phyloP scores from a whole-genome alignment of 2,329 filamentous ascomycete species.

The Ceratocystis albifundus region DNA sequence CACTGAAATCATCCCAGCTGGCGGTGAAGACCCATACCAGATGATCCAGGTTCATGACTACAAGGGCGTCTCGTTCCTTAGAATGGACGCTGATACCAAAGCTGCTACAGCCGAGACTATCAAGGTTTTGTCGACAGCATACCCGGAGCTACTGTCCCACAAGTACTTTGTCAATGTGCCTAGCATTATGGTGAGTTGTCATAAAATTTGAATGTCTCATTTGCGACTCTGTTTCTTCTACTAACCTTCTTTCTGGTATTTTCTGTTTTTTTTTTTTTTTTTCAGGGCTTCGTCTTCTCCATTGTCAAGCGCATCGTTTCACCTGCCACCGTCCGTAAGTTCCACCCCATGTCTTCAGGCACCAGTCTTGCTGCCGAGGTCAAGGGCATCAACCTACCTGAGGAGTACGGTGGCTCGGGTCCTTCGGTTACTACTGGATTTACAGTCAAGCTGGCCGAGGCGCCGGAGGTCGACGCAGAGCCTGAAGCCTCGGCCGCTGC shows the following conservation, averaged over 20 bases:
- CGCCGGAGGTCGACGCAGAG: slow-evolving; percentile 17
- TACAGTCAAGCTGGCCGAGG: slow-evolving; percentile 28
- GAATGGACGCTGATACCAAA: slow-evolving; percentile 65
- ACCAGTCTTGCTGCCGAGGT: slow-evolving; percentile 52
- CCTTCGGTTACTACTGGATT: slow-evolving; percentile 33
- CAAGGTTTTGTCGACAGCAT: slow-evolving; percentile 65
- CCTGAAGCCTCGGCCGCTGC: slow-evolving; percentile 20
- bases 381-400: slow-evolving; percentile 53
- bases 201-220: background rate
- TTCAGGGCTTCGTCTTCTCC: slow-evolving; percentile 58
- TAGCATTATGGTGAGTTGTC: slow-evolving; percentile 51
- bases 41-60: slow-evolving; percentile 94
- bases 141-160: slow-evolving; percentile 71
- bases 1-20: slow-evolving; percentile 59
- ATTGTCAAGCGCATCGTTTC: slow-evolving; percentile 66
- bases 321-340: slow-evolving; percentile 63
- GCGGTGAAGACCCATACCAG: slow-evolving; percentile 71
- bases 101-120: slow-evolving; percentile 70
- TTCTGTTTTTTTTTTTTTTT: background rate
- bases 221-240: background rate
- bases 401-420: slow-evolving; percentile 68
- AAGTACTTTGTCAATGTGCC: slow-evolving; percentile 98
- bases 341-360: slow-evolving; percentile 67
- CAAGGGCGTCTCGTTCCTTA: slow-evolving; percentile 73
- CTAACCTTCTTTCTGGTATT: background rate